Base-by-base conservation (phyloP, 192 early-diverging fungal species). In the Funneliformis mosseae region DNA sequence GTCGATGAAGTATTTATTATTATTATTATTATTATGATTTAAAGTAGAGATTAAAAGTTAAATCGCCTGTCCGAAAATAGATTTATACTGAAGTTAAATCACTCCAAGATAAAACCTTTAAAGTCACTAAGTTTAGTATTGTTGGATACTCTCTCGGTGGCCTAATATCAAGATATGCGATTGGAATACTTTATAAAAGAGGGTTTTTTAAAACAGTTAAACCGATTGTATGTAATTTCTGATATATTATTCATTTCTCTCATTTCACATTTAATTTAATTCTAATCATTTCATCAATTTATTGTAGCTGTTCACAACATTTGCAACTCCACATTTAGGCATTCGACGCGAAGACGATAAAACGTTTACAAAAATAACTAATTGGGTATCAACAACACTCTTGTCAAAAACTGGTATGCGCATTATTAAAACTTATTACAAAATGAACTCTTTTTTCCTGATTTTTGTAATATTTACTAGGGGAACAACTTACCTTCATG, bases 141-240 rank as follows among this genome's bases (percentile, higher is more conserved):
- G 61, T 91, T 27, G 90, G 90, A 33, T 91, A 91, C 61, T 91
- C 90, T 2, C 80, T 91, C 4, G 90, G 90, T 64, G 90, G 90
- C 11, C 45, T 91, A 18, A 88, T 91, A 33, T 74, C 79, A 23
- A 85, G 90, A 5, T 91, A 89, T 80, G 83, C 85, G 1, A 80
- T 89, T 48, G 89, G 89, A 18, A 21, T 83, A 23, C 82, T 91
- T 41, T 82, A 82, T n/a, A 28, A 88, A 64, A 60, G 83, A 21
- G 85, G 84, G 25, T 84, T 91, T 63, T 91, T 91, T 72, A 77
- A 86, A n/a, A 67, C 45, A 23, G 70, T 85, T 18, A 66, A 86
- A 67, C 88, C 90, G 12, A 41, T 84, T 62, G 87, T 88, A 88
- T 66, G 45, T 66, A 16, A 21, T 28, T 61, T 33, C n/a, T 25